Evolutionary conservation across 371 early-diverging fungal genomes (phyloP), one percentile per base, ranked within the genome.

Genomic region (Actinomucor elegans): DNA sequence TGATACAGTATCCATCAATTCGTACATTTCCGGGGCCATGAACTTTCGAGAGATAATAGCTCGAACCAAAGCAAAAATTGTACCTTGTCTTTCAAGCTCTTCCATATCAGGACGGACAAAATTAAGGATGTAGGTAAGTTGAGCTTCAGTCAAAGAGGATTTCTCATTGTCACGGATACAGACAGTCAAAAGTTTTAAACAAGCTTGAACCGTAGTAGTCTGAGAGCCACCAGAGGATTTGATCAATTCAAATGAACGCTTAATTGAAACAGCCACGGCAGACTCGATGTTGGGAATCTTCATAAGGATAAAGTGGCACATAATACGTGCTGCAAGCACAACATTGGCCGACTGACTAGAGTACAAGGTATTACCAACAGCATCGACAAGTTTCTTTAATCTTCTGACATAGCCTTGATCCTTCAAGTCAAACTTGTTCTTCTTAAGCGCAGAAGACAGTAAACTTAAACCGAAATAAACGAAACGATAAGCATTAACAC

Each of bases 381-480:
- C 69, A 28, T 83, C 79, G 4, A 97, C 88, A 36, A 97, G 82
- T 5, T 91, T 87, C 60, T 91, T 86, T 35, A 97, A 58, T 65
- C 93, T 77, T 0, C 72, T 61, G 28, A 85, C 41, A 37, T 90
- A 82, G 24, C 80, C 81, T 0, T 66, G 43, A 5, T 77, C 65
- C 6, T 66, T 67, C 4, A 77, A 60, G 57, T 85, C 77, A 49
- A 93, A 81, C 55, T 83, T 81, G 57, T 84, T 84, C 49, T 85
- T 81, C 49, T 79, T 82, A 37, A 94, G 61, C 1, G 86, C 81
- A 1, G 87, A 74, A 12, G 87, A 73, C 48, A 90, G 71, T 15
- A 96, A 71, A 21, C 81, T 77, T 14, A 97, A 67, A 4, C 98
- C 98, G 81, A 98, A 96, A 51, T 89, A 88, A 36, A 95, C 90